Evolutionary conservation across 345 rosid species (phyloP).

Genomic region (Geranium rotundifolium): DNA sequence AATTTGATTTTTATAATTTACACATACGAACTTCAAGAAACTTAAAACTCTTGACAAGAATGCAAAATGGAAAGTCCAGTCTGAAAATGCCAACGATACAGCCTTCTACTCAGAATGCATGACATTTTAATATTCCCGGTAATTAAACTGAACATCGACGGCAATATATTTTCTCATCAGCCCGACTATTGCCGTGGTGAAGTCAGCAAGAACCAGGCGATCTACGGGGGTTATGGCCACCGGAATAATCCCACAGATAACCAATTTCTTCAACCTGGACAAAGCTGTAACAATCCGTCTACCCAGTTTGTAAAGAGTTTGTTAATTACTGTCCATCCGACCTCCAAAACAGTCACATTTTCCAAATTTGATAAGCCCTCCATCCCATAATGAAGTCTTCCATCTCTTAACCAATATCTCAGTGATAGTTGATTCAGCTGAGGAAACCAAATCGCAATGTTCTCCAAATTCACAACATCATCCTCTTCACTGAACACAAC

Average conservation of each 20-base stretch:
- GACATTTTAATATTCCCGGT: too few species aligned
- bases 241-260: conserved; percentile 65
- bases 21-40: too few species aligned
- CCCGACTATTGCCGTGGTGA: conserved; percentile 58
- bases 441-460: conserved; percentile 53
- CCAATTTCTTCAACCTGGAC: conserved; percentile 56
- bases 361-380: conserved; percentile 43
- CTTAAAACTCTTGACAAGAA: too few species aligned
- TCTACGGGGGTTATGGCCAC: conserved; percentile 52
- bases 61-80: too few species aligned
- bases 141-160: conserved; percentile 66
- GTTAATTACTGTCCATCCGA: conserved; percentile 58
- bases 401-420: conserved; percentile 26
- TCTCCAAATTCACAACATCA: conserved; percentile 46
- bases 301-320: conserved; percentile 60
- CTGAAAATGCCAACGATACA: too few species aligned
- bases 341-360: conserved; percentile 56
- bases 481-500: conserved; percentile 45
- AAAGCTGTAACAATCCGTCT: conserved; percentile 46
- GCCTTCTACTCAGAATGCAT: too few species aligned
- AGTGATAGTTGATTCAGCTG: conserved; percentile 59
- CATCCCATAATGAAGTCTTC: too few species aligned
- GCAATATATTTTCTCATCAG: conserved; percentile 70
- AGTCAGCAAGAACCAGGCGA: conserved; percentile 50
- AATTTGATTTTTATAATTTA: too few species aligned